phyloP scores from a whole-genome alignment of 2,329 filamentous ascomycete genomes.

The Phoma sp. region DNA sequence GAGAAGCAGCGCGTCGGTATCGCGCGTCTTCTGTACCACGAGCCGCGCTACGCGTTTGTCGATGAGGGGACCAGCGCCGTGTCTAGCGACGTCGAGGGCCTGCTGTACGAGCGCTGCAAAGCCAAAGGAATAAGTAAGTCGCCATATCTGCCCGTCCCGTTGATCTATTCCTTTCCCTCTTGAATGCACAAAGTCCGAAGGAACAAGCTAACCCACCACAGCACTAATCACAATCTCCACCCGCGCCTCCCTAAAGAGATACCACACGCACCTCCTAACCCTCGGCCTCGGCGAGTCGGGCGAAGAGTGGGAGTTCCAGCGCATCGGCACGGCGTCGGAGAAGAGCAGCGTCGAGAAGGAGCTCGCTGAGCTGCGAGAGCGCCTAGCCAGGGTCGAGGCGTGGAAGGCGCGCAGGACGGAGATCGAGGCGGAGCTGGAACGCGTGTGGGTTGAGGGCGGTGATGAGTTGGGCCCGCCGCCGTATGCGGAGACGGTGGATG shows the following conservation, averaged over 20 bases:
- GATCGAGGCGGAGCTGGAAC: constrained; percentile 80
- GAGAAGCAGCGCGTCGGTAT: constrained; percentile 97
- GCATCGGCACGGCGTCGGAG: constrained; percentile 91
- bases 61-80: constrained; percentile 97
- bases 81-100: constrained; percentile 89
- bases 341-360: constrained; percentile 94
- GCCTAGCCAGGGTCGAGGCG: constrained; percentile 78
- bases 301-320: constrained; percentile 90
- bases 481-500: constrained; percentile 37
- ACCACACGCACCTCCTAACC: constrained; percentile 89
- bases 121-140: constrained; percentile 87
- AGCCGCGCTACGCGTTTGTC: constrained; percentile 91
- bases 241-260: constrained; percentile 90
- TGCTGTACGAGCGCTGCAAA: constrained; percentile 93
- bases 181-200: background rate
- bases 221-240: constrained; percentile 95
- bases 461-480: constrained; percentile 48
- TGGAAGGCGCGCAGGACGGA: constrained; percentile 80
- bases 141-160: background rate
- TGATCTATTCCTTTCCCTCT: too few relatives aligned
- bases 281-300: constrained; percentile 81
- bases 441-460: constrained; percentile 62
- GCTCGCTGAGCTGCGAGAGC: constrained; percentile 80
- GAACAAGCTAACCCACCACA: constrained; percentile 40
- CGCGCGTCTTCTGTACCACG: constrained; percentile 89